These are phyloP conservation scores for Kluyveromyces aestuarii DNA, from an alignment of 805 yeast genomes.

Conservation along the genomic window DNA sequence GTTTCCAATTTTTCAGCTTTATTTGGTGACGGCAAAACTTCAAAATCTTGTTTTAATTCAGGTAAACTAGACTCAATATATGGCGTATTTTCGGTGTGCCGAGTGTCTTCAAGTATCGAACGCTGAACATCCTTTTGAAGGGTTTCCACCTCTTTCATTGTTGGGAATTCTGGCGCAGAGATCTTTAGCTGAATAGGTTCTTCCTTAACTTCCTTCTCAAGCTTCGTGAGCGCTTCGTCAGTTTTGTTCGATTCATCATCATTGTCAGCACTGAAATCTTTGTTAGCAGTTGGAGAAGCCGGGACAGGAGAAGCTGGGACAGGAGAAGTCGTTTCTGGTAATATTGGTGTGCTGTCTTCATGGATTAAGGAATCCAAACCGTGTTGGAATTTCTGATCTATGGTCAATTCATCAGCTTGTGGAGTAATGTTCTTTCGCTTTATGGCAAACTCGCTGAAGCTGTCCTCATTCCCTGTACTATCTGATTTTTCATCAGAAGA, in stretches of 20 bases:
- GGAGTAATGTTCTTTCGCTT: constrained; percentile 10
- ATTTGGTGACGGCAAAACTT: too few species aligned
- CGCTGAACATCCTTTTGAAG: constrained; percentile 9
- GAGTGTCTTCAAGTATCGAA: background rate
- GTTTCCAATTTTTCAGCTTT: background rate
- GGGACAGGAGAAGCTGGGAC: too few species aligned
- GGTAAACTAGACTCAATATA: background rate
- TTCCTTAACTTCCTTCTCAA: constrained; percentile 3
- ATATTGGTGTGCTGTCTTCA: background rate
- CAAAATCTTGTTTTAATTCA: too few species aligned
- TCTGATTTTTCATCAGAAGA: constrained; percentile 6
- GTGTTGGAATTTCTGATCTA: background rate
- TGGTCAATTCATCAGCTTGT: background rate
- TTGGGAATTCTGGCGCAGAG: constrained; percentile 13
- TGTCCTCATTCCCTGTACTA: constrained; percentile 8
- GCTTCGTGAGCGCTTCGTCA: background rate
- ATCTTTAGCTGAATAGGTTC: constrained; percentile 3
- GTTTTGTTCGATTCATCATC: constrained; percentile 4
- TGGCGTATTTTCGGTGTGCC: background rate
- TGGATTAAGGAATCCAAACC: background rate
- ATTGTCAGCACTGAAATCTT: constrained; percentile 7
- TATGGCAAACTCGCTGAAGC: constrained; percentile 12
- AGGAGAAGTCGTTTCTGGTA: background rate
- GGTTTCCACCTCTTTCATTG: constrained; percentile 12
- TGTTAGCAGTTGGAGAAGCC: background rate